A percentile compares a stretch with the other conserved stretches of the same genome.
phyloP scores from a whole-genome alignment of 1,284 basidiomycete species.

The Trametes polyzona region DNA sequence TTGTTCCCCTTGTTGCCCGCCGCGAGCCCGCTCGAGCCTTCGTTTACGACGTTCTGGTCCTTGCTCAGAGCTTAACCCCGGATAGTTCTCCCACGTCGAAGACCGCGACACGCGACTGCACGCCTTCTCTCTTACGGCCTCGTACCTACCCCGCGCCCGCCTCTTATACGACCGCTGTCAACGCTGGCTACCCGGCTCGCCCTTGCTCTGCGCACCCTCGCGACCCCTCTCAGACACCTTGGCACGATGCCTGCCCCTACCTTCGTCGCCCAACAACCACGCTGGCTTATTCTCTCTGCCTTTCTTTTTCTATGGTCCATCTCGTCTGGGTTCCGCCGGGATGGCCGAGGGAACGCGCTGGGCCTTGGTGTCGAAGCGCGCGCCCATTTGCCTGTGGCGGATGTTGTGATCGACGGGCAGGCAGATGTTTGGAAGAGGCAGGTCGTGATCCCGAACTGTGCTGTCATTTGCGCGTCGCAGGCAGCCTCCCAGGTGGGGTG shows the following conservation, averaged over 20 bases:
- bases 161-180: neutral
- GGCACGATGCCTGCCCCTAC: conserved; percentile 8
- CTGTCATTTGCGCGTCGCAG: conserved; percentile 12
- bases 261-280: conserved; percentile 16
- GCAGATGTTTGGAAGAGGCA: conserved; percentile 4
- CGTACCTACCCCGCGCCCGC: neutral
- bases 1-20: neutral
- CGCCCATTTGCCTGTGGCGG: neutral
- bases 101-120: neutral
- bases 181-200: conserved; percentile 1
- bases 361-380: conserved; percentile 27
- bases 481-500: conserved; percentile 18
- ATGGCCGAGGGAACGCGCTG: conserved; percentile 10
- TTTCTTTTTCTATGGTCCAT: conserved; percentile 28
- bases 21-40: neutral
- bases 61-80: neutral
- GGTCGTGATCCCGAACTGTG: conserved; percentile 12
- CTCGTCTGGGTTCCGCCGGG: conserved; percentile 17
- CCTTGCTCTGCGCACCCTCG: neutral
- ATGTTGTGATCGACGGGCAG: neutral
- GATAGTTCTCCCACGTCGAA: neutral
- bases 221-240: neutral
- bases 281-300: conserved; percentile 27
- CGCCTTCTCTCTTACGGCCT: conserved; percentile 1
- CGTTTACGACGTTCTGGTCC: neutral